Evolutionary conservation across 805 yeast genomes (phyloP).

Genomic region (Hagleromyces aurorensis): DNA sequence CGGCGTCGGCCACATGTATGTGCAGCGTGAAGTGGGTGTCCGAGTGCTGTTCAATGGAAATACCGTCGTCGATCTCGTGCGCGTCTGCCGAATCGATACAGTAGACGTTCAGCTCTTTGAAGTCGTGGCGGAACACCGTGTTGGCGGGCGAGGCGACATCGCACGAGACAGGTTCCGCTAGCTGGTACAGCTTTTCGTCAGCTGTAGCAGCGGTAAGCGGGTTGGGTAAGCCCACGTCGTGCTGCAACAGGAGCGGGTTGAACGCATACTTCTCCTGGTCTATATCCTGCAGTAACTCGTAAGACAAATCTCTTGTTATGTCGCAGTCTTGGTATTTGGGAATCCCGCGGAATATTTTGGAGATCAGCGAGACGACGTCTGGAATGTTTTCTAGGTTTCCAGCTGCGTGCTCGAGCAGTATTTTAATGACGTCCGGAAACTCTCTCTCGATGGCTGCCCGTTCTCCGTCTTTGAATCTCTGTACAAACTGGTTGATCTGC

Average conservation of each 20-base stretch:
- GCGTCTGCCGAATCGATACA: conserved; percentile 81
- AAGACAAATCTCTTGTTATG: conserved; percentile 46
- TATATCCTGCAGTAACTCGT: conserved; percentile 38
- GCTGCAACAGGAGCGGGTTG: conserved; percentile 49
- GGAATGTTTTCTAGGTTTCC: conserved; percentile 42
- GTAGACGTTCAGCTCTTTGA: conserved; percentile 46
- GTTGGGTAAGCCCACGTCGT: conserved; percentile 39
- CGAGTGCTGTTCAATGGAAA: conserved; percentile 43
- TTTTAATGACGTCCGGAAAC: conserved; percentile 35
- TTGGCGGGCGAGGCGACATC: conserved; percentile 6
- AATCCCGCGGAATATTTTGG: conserved; percentile 31
- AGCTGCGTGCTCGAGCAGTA: conserved; percentile 48
- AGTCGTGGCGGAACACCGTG: conserved; percentile 32
- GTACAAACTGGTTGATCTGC: conserved; percentile 22
- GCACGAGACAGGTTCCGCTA: conserved; percentile 5
- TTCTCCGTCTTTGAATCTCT: conserved; percentile 13
- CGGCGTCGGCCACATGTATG: conserved; percentile 83
- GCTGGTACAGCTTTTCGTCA: conserved; percentile 33
- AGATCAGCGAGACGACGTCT: conserved; percentile 41
- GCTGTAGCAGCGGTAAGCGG: conserved; percentile 37
- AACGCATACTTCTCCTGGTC: conserved; percentile 16
- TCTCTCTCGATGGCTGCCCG: conserved; percentile 2
- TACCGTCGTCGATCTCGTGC: conserved; percentile 90
- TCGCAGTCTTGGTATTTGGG: conserved; percentile 31
- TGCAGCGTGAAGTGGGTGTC: conserved; percentile 39